Conservation (phyloP, 441 rosid genomes). For the Metrosideros polymorpha region DNA sequence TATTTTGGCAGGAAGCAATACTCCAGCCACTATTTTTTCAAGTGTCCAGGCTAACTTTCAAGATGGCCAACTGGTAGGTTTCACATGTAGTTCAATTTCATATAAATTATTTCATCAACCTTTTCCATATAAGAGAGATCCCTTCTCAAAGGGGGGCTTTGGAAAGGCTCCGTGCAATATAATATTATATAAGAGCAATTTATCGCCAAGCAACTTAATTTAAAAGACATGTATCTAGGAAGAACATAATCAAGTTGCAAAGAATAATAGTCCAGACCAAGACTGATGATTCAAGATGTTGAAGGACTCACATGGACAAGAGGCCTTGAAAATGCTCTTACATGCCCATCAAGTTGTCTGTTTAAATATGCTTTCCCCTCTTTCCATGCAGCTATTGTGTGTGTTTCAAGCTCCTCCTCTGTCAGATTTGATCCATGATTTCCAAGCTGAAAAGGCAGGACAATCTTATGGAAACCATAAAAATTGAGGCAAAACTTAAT, state of each 20-base stretch:
- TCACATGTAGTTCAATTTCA: background rate
- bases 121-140: background rate
- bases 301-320: conserved; percentile 43
- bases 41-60: background rate
- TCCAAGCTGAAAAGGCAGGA: conserved; percentile 43
- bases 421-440: conserved; percentile 57
- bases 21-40: background rate
- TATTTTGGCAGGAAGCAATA: background rate
- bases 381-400: conserved; percentile 67
- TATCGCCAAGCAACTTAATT: background rate
- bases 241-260: background rate
- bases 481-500: background rate
- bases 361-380: conserved; percentile 40
- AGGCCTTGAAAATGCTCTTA: conserved; percentile 26
- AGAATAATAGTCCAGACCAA: background rate
- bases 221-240: background rate
- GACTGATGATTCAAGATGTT: background rate
- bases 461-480: background rate
- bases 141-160: background rate
- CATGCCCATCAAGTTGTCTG: conserved; percentile 38
- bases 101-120: background rate
- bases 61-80: background rate
- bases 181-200: background rate
- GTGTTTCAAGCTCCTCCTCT: conserved; percentile 66
- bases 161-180: background rate